These are phyloP conservation scores for Herpetomonas tarakana DNA, from an alignment of 208 protist species.

Conservation along the genomic window DNA sequence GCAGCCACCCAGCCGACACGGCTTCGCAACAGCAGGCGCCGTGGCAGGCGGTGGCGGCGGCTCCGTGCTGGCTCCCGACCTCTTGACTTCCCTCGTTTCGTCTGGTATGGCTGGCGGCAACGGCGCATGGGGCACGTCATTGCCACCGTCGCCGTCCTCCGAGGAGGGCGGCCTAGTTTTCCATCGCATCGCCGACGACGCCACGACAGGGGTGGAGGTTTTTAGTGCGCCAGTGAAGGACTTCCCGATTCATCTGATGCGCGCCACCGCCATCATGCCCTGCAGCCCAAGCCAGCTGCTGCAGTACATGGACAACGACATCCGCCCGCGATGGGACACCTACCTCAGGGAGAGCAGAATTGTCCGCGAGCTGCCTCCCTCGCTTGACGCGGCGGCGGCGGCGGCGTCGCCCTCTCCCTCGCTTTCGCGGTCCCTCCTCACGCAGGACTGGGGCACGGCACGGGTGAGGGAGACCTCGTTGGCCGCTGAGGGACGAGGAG, in stretches of 20 bases:
- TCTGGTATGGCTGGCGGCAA: too few species aligned
- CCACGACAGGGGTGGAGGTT: conserved; percentile 31
- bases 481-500: not conserved
- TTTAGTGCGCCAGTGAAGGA: conserved; percentile 58
- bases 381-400: not conserved
- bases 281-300: conserved; percentile 45
- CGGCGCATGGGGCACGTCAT: too few species aligned
- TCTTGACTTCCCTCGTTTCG: too few species aligned
- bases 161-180: conserved; percentile 28
- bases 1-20: conserved; percentile 11
- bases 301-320: conserved; percentile 47
- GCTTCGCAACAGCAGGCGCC: conserved; percentile 1
- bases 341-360: conserved; percentile 39
- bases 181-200: conserved; percentile 39
- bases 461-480: not conserved
- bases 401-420: not conserved
- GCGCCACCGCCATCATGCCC: conserved; percentile 56
- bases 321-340: conserved; percentile 62
- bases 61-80: too few species aligned
- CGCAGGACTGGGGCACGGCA: not conserved
- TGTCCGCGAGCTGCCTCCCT: conserved; percentile 38
- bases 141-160: too few species aligned
- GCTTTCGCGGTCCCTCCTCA: not conserved
- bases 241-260: conserved; percentile 73
- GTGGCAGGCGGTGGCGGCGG: too few species aligned